These are phyloP conservation scores for Phytophthora pisi DNA, from an alignment of 352 stramenopile genomes.

Conservation along the genomic window DNA sequence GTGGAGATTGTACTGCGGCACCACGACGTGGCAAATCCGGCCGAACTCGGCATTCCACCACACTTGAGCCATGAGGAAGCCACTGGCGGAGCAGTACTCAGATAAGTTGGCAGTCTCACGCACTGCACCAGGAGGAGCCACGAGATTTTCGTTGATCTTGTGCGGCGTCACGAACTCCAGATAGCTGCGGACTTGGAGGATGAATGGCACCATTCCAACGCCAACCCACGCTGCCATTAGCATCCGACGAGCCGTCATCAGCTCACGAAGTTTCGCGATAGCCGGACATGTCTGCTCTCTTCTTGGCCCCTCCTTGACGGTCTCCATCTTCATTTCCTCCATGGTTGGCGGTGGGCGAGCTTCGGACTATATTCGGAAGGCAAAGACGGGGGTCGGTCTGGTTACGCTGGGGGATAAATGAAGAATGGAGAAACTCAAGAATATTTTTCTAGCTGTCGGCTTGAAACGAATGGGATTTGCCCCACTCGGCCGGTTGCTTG, in stretches of 20 bases:
- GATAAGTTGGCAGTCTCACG: neutral
- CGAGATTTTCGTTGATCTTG: neutral
- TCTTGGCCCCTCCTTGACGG: neutral
- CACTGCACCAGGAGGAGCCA: neutral
- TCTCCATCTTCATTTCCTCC: neutral
- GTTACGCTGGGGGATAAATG: neutral
- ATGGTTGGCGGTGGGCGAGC: neutral
- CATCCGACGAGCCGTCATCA: neutral
- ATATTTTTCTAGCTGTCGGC: neutral
- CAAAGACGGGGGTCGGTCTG: neutral
- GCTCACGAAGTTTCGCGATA: neutral
- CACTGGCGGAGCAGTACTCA: neutral
- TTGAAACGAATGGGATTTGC: neutral
- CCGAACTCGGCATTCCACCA: neutral
- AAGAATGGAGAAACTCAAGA: neutral
- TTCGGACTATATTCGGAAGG: neutral
- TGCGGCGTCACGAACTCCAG: neutral
- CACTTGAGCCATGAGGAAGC: neutral
- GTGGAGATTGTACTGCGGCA: neutral
- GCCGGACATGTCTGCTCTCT: neutral
- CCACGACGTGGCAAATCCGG: neutral
- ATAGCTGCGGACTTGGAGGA: neutral
- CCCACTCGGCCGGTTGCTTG: neutral
- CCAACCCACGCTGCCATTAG: neutral
- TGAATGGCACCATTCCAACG: neutral